A percentile compares a stretch with the other conserved stretches of the same genome.
phyloP scores from a whole-genome alignment of 441 rosid genomes.

The Theobroma grandiflorum region DNA sequence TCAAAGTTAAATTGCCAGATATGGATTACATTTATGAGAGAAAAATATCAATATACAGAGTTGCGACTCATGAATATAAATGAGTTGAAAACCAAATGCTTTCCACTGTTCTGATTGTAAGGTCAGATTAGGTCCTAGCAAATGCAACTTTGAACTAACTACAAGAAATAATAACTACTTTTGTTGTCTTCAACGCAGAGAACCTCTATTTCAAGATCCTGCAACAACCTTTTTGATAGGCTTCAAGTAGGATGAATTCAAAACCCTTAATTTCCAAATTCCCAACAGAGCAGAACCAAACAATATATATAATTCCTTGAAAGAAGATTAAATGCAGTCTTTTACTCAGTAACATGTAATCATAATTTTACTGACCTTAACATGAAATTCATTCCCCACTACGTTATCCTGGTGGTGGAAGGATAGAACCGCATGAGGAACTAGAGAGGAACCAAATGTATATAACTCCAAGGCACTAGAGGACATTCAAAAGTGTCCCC shows the following conservation, averaged over 20 bases:
- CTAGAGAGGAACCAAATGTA: conserved; percentile 95
- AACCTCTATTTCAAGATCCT: conserved; percentile 28
- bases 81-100: not conserved
- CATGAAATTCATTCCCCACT: conserved; percentile 34
- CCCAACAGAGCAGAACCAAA: conserved; percentile 19
- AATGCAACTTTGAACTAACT: conserved; percentile 20
- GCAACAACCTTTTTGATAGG: conserved; percentile 27
- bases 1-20: not conserved
- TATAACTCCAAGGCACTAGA: conserved; percentile 81
- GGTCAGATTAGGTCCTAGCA: conserved; percentile 27
- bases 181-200: conserved; percentile 15
- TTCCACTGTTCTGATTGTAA: conserved; percentile 25
- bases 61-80: not conserved
- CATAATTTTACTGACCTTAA: conserved; percentile 19
- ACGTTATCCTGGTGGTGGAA: conserved; percentile 41
- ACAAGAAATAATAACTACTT: conserved; percentile 1
- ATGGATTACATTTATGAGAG: not conserved
- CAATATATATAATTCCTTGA: conserved; percentile 13
- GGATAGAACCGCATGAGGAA: conserved; percentile 77
- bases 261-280: not conserved
- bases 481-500: conserved; percentile 80
- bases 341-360: not conserved
- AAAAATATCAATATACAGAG: conserved; percentile 17
- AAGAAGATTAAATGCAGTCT: conserved; percentile 20
- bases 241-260: conserved; percentile 6